phyloP scores from a whole-genome alignment of 1,284 basidiomycete species.

The Agroathelia rolfsii region DNA sequence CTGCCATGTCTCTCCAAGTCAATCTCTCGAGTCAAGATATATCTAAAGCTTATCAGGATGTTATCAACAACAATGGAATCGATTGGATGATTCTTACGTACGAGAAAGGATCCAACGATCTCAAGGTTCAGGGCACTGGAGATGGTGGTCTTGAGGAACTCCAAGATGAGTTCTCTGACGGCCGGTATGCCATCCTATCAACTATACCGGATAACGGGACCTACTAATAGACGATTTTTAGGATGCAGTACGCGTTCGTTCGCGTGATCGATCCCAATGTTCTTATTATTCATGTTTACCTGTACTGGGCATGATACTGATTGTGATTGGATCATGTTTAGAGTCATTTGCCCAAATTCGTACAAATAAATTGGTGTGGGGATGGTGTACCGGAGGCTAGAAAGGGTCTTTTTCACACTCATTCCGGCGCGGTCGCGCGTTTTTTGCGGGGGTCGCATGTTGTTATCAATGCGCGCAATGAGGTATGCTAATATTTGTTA shows the following conservation, averaged over 20 bases:
- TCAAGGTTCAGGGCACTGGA: slow-evolving; percentile 84
- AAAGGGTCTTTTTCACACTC: slow-evolving; percentile 90
- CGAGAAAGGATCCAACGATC: slow-evolving; percentile 79
- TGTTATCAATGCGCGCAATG: slow-evolving; percentile 85
- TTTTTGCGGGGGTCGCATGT: slow-evolving; percentile 85
- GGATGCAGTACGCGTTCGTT: slow-evolving; percentile 91
- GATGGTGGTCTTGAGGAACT: slow-evolving; percentile 82
- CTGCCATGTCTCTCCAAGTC: slow-evolving; percentile 62
- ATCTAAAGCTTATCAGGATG: slow-evolving; percentile 69
- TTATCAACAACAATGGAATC: slow-evolving; percentile 65
- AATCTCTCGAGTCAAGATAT: slow-evolving; percentile 69
- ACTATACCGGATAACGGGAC: slow-evolving; percentile 1
- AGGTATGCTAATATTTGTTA: slow-evolving; percentile 39
- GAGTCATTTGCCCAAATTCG: slow-evolving; percentile 86
- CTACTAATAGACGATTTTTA: slow-evolving; percentile 19
- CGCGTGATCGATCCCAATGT: slow-evolving; percentile 85
- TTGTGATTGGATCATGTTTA: slow-evolving; percentile 22
- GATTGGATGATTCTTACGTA: slow-evolving; percentile 88
- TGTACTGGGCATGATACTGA: slow-evolving; percentile 1
- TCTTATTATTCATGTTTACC: slow-evolving; percentile 1
- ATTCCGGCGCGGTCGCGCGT: slow-evolving; percentile 73
- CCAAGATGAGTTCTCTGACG: slow-evolving; percentile 91
- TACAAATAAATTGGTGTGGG: slow-evolving; percentile 89
- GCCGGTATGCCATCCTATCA: slow-evolving; percentile 43
- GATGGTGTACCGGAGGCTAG: slow-evolving; percentile 89